Percentiles rank a stretch among this genome's conserved stretches.
Conservation (phyloP, 345 rosid genomes). For the Brassica rapa region DNA sequence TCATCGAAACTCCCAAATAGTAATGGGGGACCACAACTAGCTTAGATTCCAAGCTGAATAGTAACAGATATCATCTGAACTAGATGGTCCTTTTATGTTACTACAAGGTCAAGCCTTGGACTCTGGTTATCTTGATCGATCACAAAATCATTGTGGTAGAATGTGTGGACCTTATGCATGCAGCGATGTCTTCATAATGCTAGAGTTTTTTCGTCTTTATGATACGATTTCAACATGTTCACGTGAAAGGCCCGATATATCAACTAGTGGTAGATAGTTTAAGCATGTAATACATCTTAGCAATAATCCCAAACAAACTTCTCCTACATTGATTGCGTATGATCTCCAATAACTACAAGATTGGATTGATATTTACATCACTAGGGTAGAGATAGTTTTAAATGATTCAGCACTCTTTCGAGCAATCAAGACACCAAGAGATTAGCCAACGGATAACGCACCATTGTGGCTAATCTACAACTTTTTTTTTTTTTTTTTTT, state of each 20-base stretch:
- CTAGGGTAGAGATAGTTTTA: not conserved
- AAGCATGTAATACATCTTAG: not conserved
- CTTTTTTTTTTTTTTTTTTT: no score
- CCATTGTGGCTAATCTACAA: not conserved
- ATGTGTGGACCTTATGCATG: slow-evolving; percentile 41
- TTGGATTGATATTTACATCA: not conserved
- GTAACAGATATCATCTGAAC: not conserved
- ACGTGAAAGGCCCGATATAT: not conserved
- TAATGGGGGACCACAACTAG: slow-evolving; percentile 34
- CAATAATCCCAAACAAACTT: not conserved
- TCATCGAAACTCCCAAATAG: slow-evolving; percentile 12
- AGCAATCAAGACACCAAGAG: not conserved
- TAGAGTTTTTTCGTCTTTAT: slow-evolving; percentile 20
- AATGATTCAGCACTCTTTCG: not conserved
- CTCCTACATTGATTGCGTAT: not conserved
- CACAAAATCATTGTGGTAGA: slow-evolving; percentile 77
- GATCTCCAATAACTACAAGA: not conserved
- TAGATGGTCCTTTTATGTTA: not conserved
- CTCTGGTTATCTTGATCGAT: slow-evolving; percentile 68
- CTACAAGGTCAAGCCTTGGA: slow-evolving; percentile 29
- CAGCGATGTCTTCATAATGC: slow-evolving; percentile 47
- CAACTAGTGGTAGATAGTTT: not conserved
- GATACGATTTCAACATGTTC: not conserved
- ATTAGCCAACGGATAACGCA: not conserved
- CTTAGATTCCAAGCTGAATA: slow-evolving; percentile 25